phyloP scores from a whole-genome alignment of 257 asterid genomes.

The Galeopsis tetrahit region DNA sequence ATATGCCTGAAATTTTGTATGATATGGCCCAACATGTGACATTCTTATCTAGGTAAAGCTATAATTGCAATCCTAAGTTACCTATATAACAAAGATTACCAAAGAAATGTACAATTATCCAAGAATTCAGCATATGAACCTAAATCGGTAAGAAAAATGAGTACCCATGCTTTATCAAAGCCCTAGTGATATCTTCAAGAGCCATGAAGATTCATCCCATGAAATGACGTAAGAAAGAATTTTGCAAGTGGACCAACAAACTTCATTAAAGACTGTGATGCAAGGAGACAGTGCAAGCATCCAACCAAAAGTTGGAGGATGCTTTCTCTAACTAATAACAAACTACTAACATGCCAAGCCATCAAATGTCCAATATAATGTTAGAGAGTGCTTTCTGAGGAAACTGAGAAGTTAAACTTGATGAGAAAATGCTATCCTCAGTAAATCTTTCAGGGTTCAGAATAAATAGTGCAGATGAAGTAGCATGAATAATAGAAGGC shows the following conservation, averaged over 20 bases:
- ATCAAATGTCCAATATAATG: slow-evolving; percentile 21
- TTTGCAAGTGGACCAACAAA: slow-evolving; percentile 24
- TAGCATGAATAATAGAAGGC: slow-evolving; percentile 17
- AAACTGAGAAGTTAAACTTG: slow-evolving; percentile 25
- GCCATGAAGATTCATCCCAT: slow-evolving; percentile 24
- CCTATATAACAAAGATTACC: slow-evolving; percentile 10
- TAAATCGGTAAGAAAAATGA: slow-evolving; percentile 26
- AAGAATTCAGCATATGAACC: slow-evolving; percentile 20
- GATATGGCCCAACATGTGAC: slow-evolving; percentile 18
- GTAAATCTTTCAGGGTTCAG: slow-evolving; percentile 28
- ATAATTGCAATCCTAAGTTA: slow-evolving; percentile 22
- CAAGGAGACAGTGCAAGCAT: slow-evolving; percentile 16
- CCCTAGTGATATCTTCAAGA: slow-evolving; percentile 19
- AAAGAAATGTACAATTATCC: slow-evolving; percentile 14
- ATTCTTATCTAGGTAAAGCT: slow-evolving; percentile 15
- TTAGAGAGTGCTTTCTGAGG: slow-evolving; percentile 19
- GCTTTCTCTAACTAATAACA: background rate
- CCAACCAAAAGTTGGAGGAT: slow-evolving; percentile 11
- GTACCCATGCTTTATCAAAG: slow-evolving; percentile 22
- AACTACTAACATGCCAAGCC: slow-evolving; percentile 16
- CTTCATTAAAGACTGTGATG: slow-evolving; percentile 10
- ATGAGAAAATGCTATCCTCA: slow-evolving; percentile 8
- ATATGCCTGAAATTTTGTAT: slow-evolving; percentile 17
- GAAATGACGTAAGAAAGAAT: slow-evolving; percentile 5
- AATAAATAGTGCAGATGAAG: slow-evolving; percentile 10